phyloP scores from a whole-genome alignment of 129 eudicot species.

The Centella asiatica region DNA sequence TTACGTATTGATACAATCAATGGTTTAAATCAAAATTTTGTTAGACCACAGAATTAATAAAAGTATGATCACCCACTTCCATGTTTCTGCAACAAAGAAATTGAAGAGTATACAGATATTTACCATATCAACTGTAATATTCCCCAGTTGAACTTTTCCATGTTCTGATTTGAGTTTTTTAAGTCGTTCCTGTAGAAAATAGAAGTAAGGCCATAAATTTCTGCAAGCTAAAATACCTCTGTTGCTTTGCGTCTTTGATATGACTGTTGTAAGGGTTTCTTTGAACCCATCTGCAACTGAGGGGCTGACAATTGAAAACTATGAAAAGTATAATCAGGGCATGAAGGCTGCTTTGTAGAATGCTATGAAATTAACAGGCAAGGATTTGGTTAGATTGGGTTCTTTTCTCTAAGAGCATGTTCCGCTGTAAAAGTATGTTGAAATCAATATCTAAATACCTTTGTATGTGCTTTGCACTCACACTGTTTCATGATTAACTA shows the following conservation, averaged over 20 bases:
- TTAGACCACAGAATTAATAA: background rate
- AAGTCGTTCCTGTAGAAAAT: conserved; percentile 3
- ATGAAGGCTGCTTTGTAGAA: background rate
- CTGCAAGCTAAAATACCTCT: conserved; percentile 2
- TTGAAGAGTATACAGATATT: background rate
- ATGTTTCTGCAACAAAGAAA: background rate
- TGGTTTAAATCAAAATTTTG: background rate
- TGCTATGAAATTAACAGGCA: background rate
- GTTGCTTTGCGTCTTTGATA: background rate
- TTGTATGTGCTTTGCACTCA: background rate
- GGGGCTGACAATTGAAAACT: background rate
- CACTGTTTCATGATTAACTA: background rate
- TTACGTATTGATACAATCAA: conserved; percentile 21
- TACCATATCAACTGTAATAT: conserved; percentile 95
- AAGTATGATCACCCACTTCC: background rate
- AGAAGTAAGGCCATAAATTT: conserved; percentile 15
- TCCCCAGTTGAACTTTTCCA: conserved; percentile 72
- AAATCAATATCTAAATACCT: background rate
- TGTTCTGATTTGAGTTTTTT: conserved; percentile 11
- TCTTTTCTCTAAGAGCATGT: no score
- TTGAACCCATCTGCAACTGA: background rate
- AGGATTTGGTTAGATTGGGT: no score
- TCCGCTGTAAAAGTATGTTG: background rate
- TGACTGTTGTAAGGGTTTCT: no score
- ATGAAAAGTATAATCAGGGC: background rate